A percentile compares a stretch with the other conserved stretches of the same genome.
Evolutionary conservation across 2,329 filamentous ascomycete genomes (phyloP).

Genomic region (Trichophyton benhamiae): DNA sequence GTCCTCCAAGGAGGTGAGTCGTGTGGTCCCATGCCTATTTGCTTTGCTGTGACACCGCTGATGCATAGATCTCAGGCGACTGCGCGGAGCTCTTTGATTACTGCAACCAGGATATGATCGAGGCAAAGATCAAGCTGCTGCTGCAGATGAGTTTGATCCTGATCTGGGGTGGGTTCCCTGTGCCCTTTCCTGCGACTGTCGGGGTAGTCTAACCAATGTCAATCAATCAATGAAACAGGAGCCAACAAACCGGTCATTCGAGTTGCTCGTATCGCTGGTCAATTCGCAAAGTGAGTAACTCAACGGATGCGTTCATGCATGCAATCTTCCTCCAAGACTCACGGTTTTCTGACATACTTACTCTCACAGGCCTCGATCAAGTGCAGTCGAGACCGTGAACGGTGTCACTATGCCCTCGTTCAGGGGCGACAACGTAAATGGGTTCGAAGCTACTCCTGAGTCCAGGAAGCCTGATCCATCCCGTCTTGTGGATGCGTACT

Average conservation of each 20-base stretch:
- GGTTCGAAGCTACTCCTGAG: constrained; percentile 53
- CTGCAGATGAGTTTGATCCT: constrained; percentile 94
- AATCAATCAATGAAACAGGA: constrained; percentile 19
- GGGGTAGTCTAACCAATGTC: constrained; percentile 6
- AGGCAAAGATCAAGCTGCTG: constrained; percentile 91
- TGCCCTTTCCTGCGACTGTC: neutral
- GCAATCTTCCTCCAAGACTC: constrained; percentile 3
- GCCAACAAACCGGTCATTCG: constrained; percentile 71
- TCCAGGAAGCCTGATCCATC: constrained; percentile 69
- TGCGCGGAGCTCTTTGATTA: constrained; percentile 97
- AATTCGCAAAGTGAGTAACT: constrained; percentile 64
- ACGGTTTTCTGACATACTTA: constrained; percentile 5
- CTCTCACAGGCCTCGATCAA: constrained; percentile 57
- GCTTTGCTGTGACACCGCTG: neutral
- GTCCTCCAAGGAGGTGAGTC: constrained; percentile 70
- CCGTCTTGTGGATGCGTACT: constrained; percentile 81
- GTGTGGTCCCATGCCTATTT: neutral
- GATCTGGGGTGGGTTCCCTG: constrained; percentile 57
- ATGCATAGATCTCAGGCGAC: constrained; percentile 40
- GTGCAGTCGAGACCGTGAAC: constrained; percentile 68
- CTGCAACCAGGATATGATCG: constrained; percentile 77
- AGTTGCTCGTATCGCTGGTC: constrained; percentile 90
- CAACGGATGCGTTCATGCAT: no score
- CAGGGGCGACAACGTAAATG: constrained; percentile 90
- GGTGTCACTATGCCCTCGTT: constrained; percentile 78